Conservation (phyloP, 176 grass and related monocot species). For the Phoenix roebelenii region DNA sequence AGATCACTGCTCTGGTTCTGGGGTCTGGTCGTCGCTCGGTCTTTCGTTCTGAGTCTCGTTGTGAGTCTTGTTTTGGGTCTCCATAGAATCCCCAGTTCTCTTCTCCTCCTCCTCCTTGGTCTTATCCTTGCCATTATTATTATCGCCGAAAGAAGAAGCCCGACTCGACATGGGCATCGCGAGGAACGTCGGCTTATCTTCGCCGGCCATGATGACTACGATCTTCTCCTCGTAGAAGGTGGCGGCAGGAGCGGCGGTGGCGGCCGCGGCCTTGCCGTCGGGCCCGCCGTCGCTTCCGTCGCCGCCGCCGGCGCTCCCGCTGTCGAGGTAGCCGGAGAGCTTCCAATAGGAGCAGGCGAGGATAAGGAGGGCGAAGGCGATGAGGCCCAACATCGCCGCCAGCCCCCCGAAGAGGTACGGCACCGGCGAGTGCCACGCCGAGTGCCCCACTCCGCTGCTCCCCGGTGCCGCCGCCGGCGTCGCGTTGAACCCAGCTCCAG, state of each 20-base stretch:
- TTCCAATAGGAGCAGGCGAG: slow-evolving; percentile 98
- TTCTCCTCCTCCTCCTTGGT: slow-evolving; percentile 24
- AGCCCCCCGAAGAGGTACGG: slow-evolving; percentile 93
- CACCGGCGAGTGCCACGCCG: slow-evolving; percentile 87
- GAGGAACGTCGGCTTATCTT: slow-evolving; percentile 78
- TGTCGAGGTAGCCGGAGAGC: slow-evolving; percentile 62
- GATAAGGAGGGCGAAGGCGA: slow-evolving; percentile 85
- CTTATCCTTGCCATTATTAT: slow-evolving; percentile 18
- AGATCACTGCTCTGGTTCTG: too few species aligned
- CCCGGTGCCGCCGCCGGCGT: slow-evolving; percentile 26
- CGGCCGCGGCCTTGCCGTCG: slow-evolving; percentile 25
- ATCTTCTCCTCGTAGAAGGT: slow-evolving; percentile 73
- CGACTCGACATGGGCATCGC: slow-evolving; percentile 80
- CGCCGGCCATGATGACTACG: slow-evolving; percentile 94
- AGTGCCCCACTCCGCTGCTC: slow-evolving; percentile 28
- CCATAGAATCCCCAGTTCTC: slow-evolving; percentile 20
- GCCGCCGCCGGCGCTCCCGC: slow-evolving; percentile 18
- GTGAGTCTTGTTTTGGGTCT: slow-evolving; percentile 12
- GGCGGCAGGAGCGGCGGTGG: slow-evolving; percentile 17
- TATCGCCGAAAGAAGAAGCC: slow-evolving; percentile 60
- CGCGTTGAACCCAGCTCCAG: slow-evolving; percentile 52
- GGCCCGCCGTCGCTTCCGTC: slow-evolving; percentile 2
- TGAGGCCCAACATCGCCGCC: slow-evolving; percentile 83
- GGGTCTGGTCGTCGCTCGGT: too few species aligned
- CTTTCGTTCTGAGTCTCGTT: slow-evolving; percentile 9